Percentiles rank a stretch among this genome's conserved stretches.
Evolutionary conservation across 441 rosid species (phyloP).

Genomic region (Theobroma grandiflorum): DNA sequence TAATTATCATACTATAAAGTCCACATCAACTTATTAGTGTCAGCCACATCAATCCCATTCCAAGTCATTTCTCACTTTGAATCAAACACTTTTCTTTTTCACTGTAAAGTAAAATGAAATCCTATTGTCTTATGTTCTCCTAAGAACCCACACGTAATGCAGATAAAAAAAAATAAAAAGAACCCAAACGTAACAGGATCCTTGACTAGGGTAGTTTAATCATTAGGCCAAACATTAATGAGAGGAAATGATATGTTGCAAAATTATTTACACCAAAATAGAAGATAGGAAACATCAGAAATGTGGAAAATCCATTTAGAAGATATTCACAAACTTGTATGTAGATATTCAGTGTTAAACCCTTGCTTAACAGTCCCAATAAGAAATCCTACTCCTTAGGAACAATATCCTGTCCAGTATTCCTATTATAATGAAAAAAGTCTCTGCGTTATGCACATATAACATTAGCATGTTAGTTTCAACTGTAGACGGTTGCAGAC

Average conservation of each 20-base stretch:
- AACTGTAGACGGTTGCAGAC: constrained; percentile 31
- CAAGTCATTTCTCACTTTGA: neutral
- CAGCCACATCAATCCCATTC: neutral
- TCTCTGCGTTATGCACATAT: neutral
- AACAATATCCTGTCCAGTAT: constrained; percentile 17
- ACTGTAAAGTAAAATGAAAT: neutral
- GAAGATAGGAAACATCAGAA: constrained; percentile 7
- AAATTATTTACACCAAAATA: neutral
- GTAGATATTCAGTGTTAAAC: constrained; percentile 13
- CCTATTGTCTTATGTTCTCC: neutral
- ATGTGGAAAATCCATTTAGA: neutral
- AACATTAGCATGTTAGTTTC: constrained; percentile 1
- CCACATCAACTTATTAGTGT: neutral
- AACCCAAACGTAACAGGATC: neutral
- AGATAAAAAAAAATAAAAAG: too few relatives aligned
- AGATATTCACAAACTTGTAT: constrained; percentile 6
- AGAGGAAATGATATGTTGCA: neutral
- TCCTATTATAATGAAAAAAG: neutral
- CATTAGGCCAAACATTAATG: neutral
- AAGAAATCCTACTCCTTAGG: constrained; percentile 13
- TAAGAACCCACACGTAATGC: neutral
- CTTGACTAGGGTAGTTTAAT: neutral
- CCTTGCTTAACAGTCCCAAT: neutral
- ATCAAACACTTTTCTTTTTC: neutral
- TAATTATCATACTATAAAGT: neutral